phyloP scores from a whole-genome alignment of 257 asterid species.

The Solanum tacnaense region DNA sequence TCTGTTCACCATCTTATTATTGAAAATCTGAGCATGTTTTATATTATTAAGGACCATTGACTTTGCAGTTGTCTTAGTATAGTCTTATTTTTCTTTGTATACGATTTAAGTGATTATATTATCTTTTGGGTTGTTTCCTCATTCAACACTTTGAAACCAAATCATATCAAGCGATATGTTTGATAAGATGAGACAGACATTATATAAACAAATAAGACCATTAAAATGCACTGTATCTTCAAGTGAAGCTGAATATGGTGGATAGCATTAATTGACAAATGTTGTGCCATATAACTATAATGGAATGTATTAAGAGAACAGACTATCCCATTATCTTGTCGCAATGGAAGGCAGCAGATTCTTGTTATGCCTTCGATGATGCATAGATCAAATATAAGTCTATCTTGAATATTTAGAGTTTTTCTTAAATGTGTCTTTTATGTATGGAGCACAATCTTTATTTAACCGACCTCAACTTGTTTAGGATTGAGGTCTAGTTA shows the following conservation, averaged over 20 bases:
- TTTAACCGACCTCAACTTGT: background rate
- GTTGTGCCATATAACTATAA: background rate
- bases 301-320: background rate
- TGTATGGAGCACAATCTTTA: background rate
- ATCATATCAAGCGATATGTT: background rate
- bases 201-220: background rate
- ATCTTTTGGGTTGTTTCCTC: background rate
- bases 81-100: background rate
- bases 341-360: background rate
- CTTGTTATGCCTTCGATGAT: background rate
- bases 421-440: background rate
- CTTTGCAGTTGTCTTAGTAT: background rate
- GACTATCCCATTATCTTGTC: background rate
- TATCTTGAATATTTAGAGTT: background rate
- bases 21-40: background rate
- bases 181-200: background rate
- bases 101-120: background rate
- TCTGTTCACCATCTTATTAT: background rate
- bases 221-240: background rate
- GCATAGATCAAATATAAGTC: background rate
- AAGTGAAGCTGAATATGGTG: background rate
- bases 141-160: background rate
- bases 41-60: background rate
- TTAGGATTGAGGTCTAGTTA: background rate
- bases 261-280: background rate